A percentile compares a stretch with the other conserved stretches of the same genome.
These are phyloP conservation scores for Cryphonectria carpinicola DNA, from an alignment of 2,329 filamentous ascomycete genomes.

Conservation along the genomic window DNA sequence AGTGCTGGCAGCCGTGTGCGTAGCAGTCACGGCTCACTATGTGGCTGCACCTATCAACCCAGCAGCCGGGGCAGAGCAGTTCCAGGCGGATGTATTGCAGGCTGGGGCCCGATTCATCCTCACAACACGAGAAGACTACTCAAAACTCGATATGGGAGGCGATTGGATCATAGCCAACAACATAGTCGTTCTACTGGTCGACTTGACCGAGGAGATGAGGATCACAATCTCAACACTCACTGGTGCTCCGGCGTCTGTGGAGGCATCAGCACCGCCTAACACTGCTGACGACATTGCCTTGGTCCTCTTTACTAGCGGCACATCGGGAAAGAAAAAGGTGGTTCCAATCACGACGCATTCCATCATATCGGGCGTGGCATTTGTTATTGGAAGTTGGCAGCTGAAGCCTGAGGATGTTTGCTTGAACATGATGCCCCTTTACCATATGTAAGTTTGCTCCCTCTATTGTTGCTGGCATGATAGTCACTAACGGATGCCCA, in stretches of 20 bases:
- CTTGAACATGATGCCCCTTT: slow-evolving; percentile 63
- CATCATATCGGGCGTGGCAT: slow-evolving; percentile 54
- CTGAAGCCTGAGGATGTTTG: slow-evolving; percentile 52
- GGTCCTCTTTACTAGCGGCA: slow-evolving; percentile 61
- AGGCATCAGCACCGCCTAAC: slow-evolving; percentile 14
- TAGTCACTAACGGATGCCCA: slow-evolving; percentile 45
- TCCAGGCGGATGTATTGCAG: slow-evolving; percentile 30
- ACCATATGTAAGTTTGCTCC: slow-evolving; percentile 53
- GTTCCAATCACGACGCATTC: slow-evolving; percentile 57
- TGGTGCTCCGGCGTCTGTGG: background rate
- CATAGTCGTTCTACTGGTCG: slow-evolving; percentile 21
- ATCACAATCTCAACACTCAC: slow-evolving; percentile 15
- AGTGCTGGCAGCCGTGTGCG: slow-evolving; percentile 30
- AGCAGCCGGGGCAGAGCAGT: slow-evolving; percentile 26
- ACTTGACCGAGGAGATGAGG: slow-evolving; percentile 22
- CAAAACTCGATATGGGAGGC: slow-evolving; percentile 15
- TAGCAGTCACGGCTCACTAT: slow-evolving; percentile 31
- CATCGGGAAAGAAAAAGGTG: slow-evolving; percentile 61
- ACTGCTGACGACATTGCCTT: slow-evolving; percentile 69
- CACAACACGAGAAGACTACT: slow-evolving; percentile 21
- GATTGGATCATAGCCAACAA: slow-evolving; percentile 13
- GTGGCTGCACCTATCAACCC: slow-evolving; percentile 30
- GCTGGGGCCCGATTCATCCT: slow-evolving; percentile 26
- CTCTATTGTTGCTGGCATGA: too few species aligned
- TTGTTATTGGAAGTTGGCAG: slow-evolving; percentile 58